Conservation (phyloP, 352 stramenopile genomes). For the Pythium graminicola region DNA sequence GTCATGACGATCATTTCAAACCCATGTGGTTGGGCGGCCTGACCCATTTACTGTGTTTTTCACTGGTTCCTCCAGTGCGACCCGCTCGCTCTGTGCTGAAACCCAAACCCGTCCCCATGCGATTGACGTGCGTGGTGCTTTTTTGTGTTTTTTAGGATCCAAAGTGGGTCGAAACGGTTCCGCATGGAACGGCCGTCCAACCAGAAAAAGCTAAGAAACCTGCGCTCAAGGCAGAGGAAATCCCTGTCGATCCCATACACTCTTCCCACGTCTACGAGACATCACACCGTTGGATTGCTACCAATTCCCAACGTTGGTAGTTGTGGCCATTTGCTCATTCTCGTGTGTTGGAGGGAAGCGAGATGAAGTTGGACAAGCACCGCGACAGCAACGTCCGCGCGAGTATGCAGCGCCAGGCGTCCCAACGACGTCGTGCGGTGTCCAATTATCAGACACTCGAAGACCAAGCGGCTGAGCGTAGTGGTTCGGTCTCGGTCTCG, state of each 20-base stretch:
- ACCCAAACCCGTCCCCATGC: slow-evolving; percentile 11
- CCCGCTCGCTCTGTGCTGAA: background rate
- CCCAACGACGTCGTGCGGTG: slow-evolving; percentile 42
- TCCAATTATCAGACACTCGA: slow-evolving; percentile 83
- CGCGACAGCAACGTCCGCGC: slow-evolving; percentile 8
- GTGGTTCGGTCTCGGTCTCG: slow-evolving; percentile 18
- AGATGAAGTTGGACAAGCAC: slow-evolving; percentile 16
- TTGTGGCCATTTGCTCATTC: slow-evolving; percentile 1
- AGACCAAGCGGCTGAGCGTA: slow-evolving; percentile 42
- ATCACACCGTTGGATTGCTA: too few species aligned
- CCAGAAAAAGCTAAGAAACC: slow-evolving; percentile 23
- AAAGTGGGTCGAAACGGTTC: background rate
- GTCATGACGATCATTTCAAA: background rate
- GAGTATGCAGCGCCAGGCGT: slow-evolving; percentile 23
- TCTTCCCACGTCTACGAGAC: slow-evolving; percentile 3
- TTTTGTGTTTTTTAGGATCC: slow-evolving; percentile 5
- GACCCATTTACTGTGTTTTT: slow-evolving; percentile 1
- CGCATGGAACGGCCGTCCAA: slow-evolving; percentile 12
- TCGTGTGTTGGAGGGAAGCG: background rate
- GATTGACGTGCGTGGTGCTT: slow-evolving; percentile 17
- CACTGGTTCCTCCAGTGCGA: background rate
- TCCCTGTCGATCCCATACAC: background rate
- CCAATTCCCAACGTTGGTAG: slow-evolving; percentile 4
- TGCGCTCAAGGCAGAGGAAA: background rate
- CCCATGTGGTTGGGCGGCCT: background rate